Evolutionary conservation across 164 flowering plant genomes (phyloP).

Genomic region (Protea cynaroides): DNA sequence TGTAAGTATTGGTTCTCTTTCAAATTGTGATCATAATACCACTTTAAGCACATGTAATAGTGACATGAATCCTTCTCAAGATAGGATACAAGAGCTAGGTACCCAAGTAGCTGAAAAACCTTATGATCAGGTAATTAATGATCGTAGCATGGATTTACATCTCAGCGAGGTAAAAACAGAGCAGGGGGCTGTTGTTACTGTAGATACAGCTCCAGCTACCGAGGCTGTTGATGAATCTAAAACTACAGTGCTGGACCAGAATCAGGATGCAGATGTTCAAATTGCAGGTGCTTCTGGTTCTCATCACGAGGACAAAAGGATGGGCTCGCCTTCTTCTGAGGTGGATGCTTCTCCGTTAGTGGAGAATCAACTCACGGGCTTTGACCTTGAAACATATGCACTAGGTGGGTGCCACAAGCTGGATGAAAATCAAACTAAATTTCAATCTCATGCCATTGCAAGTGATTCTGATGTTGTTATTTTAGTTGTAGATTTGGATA

Average conservation of each 20-base stretch:
- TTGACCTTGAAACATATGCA: background rate
- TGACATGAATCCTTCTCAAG: background rate
- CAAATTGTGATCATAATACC: background rate
- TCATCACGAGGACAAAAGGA: background rate
- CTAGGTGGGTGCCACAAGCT: background rate
- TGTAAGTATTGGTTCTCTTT: background rate
- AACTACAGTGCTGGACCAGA: background rate
- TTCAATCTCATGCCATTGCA: background rate
- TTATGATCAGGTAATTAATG: background rate
- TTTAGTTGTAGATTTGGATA: slow-evolving; percentile 10
- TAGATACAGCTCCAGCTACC: background rate
- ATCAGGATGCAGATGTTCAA: background rate
- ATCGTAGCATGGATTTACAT: too few relatives aligned
- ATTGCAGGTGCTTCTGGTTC: background rate
- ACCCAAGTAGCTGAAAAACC: background rate
- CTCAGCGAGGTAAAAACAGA: background rate
- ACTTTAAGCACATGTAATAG: background rate
- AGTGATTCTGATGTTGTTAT: background rate
- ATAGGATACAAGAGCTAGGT: background rate
- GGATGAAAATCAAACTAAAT: background rate
- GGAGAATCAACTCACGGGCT: slow-evolving; percentile 1
- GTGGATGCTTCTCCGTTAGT: background rate
- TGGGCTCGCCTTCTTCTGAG: background rate
- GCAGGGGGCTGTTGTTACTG: background rate
- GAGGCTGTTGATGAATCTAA: background rate